These are phyloP conservation scores for Suillus americanus DNA, from an alignment of 768 basidiomycete species.

Conservation along the genomic window DNA sequence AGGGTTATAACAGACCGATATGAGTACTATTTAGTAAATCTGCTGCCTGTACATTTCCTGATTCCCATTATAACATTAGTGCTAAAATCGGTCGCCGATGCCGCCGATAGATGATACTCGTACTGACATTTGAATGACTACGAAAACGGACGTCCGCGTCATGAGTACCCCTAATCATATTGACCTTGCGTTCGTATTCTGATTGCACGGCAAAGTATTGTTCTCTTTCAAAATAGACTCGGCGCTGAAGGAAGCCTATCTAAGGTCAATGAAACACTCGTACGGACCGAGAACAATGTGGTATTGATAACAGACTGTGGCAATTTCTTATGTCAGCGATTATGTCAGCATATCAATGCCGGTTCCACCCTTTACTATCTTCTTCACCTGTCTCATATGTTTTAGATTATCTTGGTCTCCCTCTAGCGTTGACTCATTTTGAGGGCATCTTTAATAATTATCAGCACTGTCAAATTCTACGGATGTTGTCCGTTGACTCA, in stretches of 20 bases:
- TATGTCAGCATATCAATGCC: too few relatives aligned
- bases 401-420: too few relatives aligned
- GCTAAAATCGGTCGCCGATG: not conserved
- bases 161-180: not conserved
- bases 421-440: too few relatives aligned
- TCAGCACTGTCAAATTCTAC: too few relatives aligned
- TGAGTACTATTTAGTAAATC: slow-evolving; percentile 32
- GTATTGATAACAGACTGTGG: slow-evolving; percentile 40
- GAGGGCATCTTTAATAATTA: too few relatives aligned
- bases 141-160: too few relatives aligned
- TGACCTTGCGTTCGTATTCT: not conserved
- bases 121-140: not conserved
- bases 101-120: not conserved
- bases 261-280: slow-evolving; percentile 41
- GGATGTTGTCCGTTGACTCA: too few relatives aligned
- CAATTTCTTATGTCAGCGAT: too few relatives aligned
- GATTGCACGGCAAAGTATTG: slow-evolving; percentile 45
- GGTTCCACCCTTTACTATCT: too few relatives aligned
- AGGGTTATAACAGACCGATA: slow-evolving; percentile 31
- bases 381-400: too few relatives aligned
- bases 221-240: slow-evolving; percentile 42
- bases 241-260: slow-evolving; percentile 60
- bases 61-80: not conserved
- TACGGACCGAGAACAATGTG: slow-evolving; percentile 44
- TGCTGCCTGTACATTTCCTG: not conserved